Base-by-base conservation (phyloP, 768 basidiomycete species). In the Lentinula sp. region DNA sequence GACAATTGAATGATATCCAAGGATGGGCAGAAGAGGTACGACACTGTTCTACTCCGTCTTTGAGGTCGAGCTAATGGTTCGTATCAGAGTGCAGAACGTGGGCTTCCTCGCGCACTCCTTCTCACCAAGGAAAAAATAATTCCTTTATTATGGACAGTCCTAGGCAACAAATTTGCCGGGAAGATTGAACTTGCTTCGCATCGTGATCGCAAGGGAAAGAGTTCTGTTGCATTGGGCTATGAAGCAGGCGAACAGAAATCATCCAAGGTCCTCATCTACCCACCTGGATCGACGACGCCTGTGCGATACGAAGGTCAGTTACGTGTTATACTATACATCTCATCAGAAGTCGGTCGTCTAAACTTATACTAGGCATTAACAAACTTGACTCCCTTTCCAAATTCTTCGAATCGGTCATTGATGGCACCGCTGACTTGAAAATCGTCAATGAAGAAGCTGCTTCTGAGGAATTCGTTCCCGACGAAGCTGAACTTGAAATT, bases 61-160 rank as follows among this genome's bases (percentile, higher is more conserved):
- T 28, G 23, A n/a, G 36, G 12, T 20, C 53, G 12, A 16, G 18
- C 15, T 56, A 23, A 42, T 15, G 15, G 16, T 42, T 9, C 49
- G 4, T 37, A 20, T 39, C 62, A 81, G 79, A 73, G 76, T 46
- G 62, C 60, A 13, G 43, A 62, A 54, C 15, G 32, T 16, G 59
- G 48, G 28, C 32, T 35, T 63, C 77, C 80, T 33, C 85, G 86
- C 16, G 84, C 85, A 4, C 76, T 94, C 7, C 80, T 91, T 13
- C 72, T 90, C 60, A 90, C 88, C 67, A 86, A 91, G 70, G 87
- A 87, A 62, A 88, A 86, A 66, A 85, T 84, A 66, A 83, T 84
- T 49, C 93, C 92, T 1, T 73, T 93, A 10, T 76, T 93, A 43
- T 94, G 91, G 92, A 83, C 87, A 65, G 85, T 89, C 20, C 80